These are phyloP conservation scores for Baorangia bicolor DNA, from an alignment of 768 basidiomycete species.

Conservation along the genomic window DNA sequence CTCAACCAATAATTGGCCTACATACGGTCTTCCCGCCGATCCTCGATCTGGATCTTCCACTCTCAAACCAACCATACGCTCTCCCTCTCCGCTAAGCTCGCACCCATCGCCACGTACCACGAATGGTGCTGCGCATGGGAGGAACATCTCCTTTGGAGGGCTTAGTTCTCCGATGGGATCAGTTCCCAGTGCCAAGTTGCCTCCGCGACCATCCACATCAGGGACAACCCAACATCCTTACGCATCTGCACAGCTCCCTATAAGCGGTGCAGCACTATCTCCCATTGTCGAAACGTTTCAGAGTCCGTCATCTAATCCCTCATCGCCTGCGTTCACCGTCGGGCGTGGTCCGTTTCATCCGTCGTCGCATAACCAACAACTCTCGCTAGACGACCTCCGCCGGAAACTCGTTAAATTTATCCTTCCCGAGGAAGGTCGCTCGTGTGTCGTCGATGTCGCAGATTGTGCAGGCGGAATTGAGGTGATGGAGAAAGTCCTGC, in stretches of 20 bases:
- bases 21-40: conserved; percentile 58
- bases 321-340: conserved; percentile 56
- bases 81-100: conserved; percentile 27
- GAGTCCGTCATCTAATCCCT: conserved; percentile 33
- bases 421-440: conserved; percentile 77
- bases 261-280: conserved; percentile 50
- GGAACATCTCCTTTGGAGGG: conserved; percentile 51
- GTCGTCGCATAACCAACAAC: conserved; percentile 38
- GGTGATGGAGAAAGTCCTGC: conserved; percentile 83
- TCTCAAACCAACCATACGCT: conserved; percentile 40
- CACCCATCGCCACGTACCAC: conserved; percentile 38
- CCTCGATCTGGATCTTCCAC: conserved; percentile 55
- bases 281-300: conserved; percentile 71
- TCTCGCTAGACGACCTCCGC: conserved; percentile 75
- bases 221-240: conserved; percentile 56
- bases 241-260: conserved; percentile 49
- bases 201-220: conserved; percentile 44
- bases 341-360: conserved; percentile 62
- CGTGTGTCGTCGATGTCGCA: conserved; percentile 76
- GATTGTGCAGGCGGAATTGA: conserved; percentile 82
- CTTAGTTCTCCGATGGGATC: conserved; percentile 39
- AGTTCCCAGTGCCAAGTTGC: conserved; percentile 40
- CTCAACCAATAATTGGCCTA: conserved; percentile 41
- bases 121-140: conserved; percentile 46
- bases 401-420: conserved; percentile 87